These are phyloP conservation scores for Hevea brasiliensis DNA, from an alignment of 345 rosid genomes.

Conservation along the genomic window DNA sequence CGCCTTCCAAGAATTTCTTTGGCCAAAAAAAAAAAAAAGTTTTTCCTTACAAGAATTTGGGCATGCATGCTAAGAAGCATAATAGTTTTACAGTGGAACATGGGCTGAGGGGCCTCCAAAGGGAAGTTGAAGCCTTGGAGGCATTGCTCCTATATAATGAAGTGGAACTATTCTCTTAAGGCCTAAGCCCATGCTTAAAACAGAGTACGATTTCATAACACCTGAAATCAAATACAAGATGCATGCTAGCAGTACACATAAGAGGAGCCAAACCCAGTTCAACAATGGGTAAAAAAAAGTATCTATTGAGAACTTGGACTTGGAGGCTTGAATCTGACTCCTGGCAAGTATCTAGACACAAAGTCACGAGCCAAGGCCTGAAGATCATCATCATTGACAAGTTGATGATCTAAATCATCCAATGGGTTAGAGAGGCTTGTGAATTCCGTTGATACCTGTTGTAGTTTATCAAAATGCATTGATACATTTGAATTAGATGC, in stretches of 20 bases:
- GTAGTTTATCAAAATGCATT: conserved; percentile 31
- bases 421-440: conserved; percentile 9
- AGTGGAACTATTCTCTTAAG: too few species aligned
- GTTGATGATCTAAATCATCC: too few species aligned
- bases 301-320: conserved; percentile 27
- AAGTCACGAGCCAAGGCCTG: conserved; percentile 51
- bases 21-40: too few species aligned
- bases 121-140: too few species aligned
- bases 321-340: conserved; percentile 36
- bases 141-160: too few species aligned
- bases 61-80: too few species aligned
- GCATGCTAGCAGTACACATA: not conserved
- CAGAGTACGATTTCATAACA: not conserved
- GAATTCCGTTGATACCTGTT: conserved; percentile 8
- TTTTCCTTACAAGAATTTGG: too few species aligned
- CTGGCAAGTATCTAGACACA: conserved; percentile 46
- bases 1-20: too few species aligned
- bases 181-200: too few species aligned
- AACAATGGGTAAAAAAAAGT: not conserved
- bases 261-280: not conserved
- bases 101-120: too few species aligned
- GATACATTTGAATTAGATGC: conserved; percentile 30
- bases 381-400: conserved; percentile 37
- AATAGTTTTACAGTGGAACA: too few species aligned
- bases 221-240: not conserved